These are phyloP conservation scores for Pythium apleroticum DNA, from an alignment of 352 stramenopile genomes.

Conservation along the genomic window DNA sequence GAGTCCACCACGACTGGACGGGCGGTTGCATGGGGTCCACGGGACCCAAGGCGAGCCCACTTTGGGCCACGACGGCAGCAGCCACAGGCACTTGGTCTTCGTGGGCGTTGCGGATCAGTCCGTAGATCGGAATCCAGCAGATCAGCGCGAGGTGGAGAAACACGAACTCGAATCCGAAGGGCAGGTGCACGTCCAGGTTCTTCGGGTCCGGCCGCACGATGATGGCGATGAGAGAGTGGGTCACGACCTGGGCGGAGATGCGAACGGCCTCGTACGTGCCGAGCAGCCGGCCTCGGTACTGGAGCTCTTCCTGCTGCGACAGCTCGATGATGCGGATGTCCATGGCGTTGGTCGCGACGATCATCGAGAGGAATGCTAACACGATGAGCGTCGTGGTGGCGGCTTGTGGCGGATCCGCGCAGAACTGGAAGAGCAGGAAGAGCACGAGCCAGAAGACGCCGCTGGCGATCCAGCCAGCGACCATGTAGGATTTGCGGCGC, in stretches of 20 bases:
- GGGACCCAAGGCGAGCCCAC: not conserved
- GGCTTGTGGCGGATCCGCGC: conserved; percentile 7
- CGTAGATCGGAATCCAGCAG: conserved; percentile 34
- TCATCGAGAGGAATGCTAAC: conserved; percentile 32
- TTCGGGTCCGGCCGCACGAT: conserved; percentile 10
- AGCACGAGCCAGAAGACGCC: conserved; percentile 31
- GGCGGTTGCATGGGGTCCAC: not conserved
- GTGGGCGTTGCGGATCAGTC: conserved; percentile 29
- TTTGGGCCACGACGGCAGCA: not conserved
- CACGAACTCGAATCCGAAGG: conserved; percentile 22
- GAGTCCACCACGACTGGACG: not conserved
- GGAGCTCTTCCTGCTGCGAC: conserved; percentile 42
- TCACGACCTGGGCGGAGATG: conserved; percentile 28
- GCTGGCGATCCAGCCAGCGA: conserved; percentile 43
- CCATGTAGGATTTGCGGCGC: conserved; percentile 73
- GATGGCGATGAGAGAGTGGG: conserved; percentile 28
- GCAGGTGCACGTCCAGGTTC: conserved; percentile 18
- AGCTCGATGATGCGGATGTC: conserved; percentile 49
- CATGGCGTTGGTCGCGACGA: conserved; percentile 34
- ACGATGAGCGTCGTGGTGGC: conserved; percentile 22
- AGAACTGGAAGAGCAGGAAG: conserved; percentile 31
- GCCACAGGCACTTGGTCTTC: conserved; percentile 15
- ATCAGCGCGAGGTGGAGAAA: conserved; percentile 34
- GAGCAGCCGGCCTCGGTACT: conserved; percentile 28
- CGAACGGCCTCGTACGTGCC: conserved; percentile 37